Conservation (phyloP, 2,329 filamentous ascomycete species). For the Aureobasidium sp. region DNA sequence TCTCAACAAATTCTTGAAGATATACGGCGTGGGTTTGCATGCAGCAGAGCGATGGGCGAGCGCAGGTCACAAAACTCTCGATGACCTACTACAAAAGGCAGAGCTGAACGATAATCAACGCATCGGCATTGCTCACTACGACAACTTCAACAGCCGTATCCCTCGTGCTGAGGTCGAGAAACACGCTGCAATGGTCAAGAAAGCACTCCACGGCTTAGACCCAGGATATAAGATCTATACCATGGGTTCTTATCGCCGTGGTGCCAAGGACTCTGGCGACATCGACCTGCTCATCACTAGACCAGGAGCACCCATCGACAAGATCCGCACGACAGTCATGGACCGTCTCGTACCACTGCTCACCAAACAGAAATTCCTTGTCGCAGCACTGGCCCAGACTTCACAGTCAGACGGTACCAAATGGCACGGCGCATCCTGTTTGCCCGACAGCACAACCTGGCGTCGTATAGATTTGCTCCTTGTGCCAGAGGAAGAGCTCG, state of each 20-base stretch:
- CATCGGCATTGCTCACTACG: conserved; percentile 71
- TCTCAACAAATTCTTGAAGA: conserved; percentile 63
- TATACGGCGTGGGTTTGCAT: conserved; percentile 69
- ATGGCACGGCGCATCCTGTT: conserved; percentile 79
- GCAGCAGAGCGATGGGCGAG: conserved; percentile 71
- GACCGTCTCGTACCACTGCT: conserved; percentile 57
- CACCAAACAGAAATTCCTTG: conserved; percentile 57
- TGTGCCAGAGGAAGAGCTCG: conserved; percentile 71
- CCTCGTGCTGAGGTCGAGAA: conserved; percentile 67
- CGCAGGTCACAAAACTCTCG: conserved; percentile 65
- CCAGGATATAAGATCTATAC: conserved; percentile 61
- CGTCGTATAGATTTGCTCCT: conserved; percentile 77
- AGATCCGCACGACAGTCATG: conserved; percentile 58
- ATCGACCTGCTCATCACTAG: conserved; percentile 81
- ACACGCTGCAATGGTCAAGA: conserved; percentile 59
- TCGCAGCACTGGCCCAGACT: conserved; percentile 54
- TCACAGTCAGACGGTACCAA: conserved; percentile 59
- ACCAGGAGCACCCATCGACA: conserved; percentile 47
- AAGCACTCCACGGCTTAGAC: conserved; percentile 55
- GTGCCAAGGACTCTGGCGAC: conserved; percentile 66
- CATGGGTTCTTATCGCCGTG: conserved; percentile 78
- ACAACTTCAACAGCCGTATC: conserved; percentile 73
- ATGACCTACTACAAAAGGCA: conserved; percentile 59
- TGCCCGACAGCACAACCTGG: conserved; percentile 60
- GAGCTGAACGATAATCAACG: conserved; percentile 62